Base-by-base conservation (phyloP, 1,139 yeast genomes). In the Saccharomyces pastorianus region DNA sequence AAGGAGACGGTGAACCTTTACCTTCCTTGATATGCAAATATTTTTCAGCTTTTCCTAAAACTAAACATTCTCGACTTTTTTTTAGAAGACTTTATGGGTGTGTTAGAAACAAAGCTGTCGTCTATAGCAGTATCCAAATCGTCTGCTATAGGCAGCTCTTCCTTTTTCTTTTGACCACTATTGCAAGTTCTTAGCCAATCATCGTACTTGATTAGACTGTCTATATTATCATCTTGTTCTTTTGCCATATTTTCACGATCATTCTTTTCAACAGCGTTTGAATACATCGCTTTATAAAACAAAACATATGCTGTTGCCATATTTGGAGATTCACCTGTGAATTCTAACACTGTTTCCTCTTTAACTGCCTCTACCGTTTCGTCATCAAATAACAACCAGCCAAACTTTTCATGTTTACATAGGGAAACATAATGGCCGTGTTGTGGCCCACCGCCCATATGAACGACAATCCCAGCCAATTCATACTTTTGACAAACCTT, bases 381-480 rank as follows among this genome's bases (percentile, higher is more conserved):
- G 70, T 93, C 99, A 69, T 93, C 99, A 71, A 88, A 93, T 55
- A 93, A 72, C 34, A 93, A 73, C 99, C 99, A 93, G 1, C 96
- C 88, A 42, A 83, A 82, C 20, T 80, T 79, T 55, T 81, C 83
- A 6, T 93, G 85, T 67, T 90, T 90, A 60, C 95, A 87, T 6
- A 93, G 73, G 0, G 96, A 81, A 23, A 93, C 91, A 66, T 93
- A 93, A 69, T 93, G 99, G 0, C 99, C 99, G 70, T 90, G 96
- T 76, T 90, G 90, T 2, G 98, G 97, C 0, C 98, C 98, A 2
- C 96, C 96, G 8, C 99, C 99, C 64, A 93, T 86, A 65, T 93
- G 99, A 14, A 93, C 91, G 32, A 93, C 95, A 46, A 91, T 83
- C 0, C 95, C 90, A 58, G 84, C 85, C 52, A 93, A 73, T 62